These are phyloP conservation scores for Saprolegnia diclina DNA, from an alignment of 352 stramenopile species.

Conservation along the genomic window DNA sequence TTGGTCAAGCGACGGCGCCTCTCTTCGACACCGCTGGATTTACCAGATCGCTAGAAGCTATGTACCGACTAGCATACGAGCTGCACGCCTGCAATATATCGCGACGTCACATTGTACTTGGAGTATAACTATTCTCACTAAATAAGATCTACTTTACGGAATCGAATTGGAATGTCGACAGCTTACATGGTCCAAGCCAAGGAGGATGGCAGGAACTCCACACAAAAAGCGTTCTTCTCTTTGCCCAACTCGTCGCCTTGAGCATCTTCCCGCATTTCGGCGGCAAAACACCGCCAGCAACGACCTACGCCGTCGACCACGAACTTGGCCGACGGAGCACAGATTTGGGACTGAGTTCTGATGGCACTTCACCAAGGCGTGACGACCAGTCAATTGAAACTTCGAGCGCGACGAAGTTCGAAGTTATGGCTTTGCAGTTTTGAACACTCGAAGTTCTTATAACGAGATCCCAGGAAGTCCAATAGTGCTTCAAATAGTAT, in stretches of 20 bases:
- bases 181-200: conserved; percentile 24
- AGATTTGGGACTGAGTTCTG: conserved; percentile 15
- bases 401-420: too few relatives aligned
- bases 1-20: conserved; percentile 22
- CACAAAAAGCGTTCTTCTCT: conserved; percentile 25
- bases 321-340: not conserved
- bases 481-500: too few relatives aligned
- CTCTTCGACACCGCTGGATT: conserved; percentile 41
- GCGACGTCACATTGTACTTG: conserved; percentile 34
- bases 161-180: conserved; percentile 5
- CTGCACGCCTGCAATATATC: not conserved
- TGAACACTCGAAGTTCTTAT: too few relatives aligned
- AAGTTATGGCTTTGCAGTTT: too few relatives aligned
- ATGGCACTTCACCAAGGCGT: too few relatives aligned
- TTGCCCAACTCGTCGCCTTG: conserved; percentile 13
- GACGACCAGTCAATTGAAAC: too few relatives aligned
- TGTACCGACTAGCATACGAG: conserved; percentile 10
- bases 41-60: conserved; percentile 34
- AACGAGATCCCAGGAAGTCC: too few relatives aligned
- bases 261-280: conserved; percentile 4
- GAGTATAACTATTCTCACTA: not conserved
- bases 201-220: conserved; percentile 15
- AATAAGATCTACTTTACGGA: not conserved
- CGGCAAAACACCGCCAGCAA: conserved; percentile 5
- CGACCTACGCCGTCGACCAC: conserved; percentile 1